phyloP scores from a whole-genome alignment of 2,329 filamentous ascomycete genomes.

The Sclerotinia minor region DNA sequence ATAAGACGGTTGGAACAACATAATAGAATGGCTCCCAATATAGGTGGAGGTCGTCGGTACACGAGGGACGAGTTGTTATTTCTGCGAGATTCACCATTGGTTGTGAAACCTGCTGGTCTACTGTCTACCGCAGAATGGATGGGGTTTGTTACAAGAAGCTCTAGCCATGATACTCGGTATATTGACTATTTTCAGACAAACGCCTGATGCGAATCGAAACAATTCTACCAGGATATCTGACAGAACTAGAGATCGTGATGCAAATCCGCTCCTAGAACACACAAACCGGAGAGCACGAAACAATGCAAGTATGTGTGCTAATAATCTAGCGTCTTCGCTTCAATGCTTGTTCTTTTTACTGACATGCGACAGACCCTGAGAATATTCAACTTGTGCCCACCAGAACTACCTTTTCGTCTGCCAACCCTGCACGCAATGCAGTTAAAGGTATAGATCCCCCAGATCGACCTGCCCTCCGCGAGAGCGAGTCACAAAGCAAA shows the following conservation, averaged over 20 bases:
- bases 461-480: slow-evolving; percentile 50
- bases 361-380: slow-evolving; percentile 58
- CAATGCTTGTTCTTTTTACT: slow-evolving; percentile 29
- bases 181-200: slow-evolving; percentile 36
- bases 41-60: slow-evolving; percentile 51
- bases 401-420: slow-evolving; percentile 78
- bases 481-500: slow-evolving; percentile 57
- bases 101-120: slow-evolving; percentile 73
- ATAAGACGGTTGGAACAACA: not conserved
- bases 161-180: slow-evolving; percentile 7
- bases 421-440: slow-evolving; percentile 56
- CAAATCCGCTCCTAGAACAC: slow-evolving; percentile 39
- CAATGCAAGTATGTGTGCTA: slow-evolving; percentile 52
- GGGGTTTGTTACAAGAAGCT: slow-evolving; percentile 61
- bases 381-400: slow-evolving; percentile 85
- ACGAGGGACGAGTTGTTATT: slow-evolving; percentile 72
- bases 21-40: slow-evolving; percentile 38
- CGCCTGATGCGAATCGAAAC: slow-evolving; percentile 39
- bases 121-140: slow-evolving; percentile 94
- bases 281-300: slow-evolving; percentile 52
- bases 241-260: slow-evolving; percentile 46
- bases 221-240: slow-evolving; percentile 46
- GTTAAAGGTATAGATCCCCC: slow-evolving; percentile 45
- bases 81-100: slow-evolving; percentile 75
- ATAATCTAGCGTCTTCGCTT: slow-evolving; percentile 22